Percentiles rank a stretch among this genome's conserved stretches.
Conservation (phyloP, 495 filamentous ascomycete genomes). For the Penicillium egyptiacum region DNA sequence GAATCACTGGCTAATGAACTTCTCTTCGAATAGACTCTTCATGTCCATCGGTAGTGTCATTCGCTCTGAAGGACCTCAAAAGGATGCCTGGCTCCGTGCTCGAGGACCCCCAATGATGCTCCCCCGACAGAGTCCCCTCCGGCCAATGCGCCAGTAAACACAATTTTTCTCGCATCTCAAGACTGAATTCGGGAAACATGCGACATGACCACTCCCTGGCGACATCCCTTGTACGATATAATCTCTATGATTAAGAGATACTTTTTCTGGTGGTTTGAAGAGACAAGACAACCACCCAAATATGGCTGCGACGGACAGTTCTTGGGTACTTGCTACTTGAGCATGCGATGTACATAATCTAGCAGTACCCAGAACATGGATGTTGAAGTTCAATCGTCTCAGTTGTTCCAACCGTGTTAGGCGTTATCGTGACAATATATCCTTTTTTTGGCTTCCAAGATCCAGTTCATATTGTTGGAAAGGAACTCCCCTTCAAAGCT, state of each 20-base stretch:
- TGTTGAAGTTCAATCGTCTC: slow-evolving; percentile 3
- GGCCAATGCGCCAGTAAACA: slow-evolving; percentile 38
- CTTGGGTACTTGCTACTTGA: slow-evolving; percentile 6
- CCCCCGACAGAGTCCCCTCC: slow-evolving; percentile 42
- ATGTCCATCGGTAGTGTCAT: slow-evolving; percentile 98
- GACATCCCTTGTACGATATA: slow-evolving; percentile 41
- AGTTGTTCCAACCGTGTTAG: slow-evolving; percentile 4
- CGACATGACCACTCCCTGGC: slow-evolving; percentile 29
- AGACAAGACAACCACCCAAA: neutral
- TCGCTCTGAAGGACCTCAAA: slow-evolving; percentile 68
- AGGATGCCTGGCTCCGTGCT: slow-evolving; percentile 51
- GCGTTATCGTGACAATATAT: neutral
- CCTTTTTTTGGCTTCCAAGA: neutral
- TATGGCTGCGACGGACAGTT: slow-evolving; percentile 2
- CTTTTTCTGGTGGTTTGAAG: slow-evolving; percentile 19
- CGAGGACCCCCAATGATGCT: slow-evolving; percentile 50
- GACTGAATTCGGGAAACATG: slow-evolving; percentile 20
- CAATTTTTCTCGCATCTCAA: slow-evolving; percentile 4
- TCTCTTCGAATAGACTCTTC: slow-evolving; percentile 69
- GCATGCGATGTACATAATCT: slow-evolving; percentile 14
- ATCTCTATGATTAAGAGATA: slow-evolving; percentile 17
- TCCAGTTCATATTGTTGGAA: neutral
- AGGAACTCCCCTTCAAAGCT: neutral
- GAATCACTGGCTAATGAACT: slow-evolving; percentile 11
- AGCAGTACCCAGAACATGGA: slow-evolving; percentile 13